phyloP scores from a whole-genome alignment of 371 early-diverging fungal genomes.

The Mucor irregularis region DNA sequence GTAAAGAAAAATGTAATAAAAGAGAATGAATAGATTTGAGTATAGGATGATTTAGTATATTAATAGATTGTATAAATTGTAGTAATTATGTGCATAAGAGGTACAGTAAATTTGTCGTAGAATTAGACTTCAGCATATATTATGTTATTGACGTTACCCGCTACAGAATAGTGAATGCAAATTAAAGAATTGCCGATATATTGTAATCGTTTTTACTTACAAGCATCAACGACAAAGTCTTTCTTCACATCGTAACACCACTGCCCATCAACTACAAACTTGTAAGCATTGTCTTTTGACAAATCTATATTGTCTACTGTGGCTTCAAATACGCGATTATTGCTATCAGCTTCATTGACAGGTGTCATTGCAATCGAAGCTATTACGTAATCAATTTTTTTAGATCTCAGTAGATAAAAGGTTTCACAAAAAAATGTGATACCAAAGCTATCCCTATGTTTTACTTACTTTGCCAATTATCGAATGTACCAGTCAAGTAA shows the following conservation, averaged over 20 bases:
- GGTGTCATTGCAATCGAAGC: constrained; percentile 9
- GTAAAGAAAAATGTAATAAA: neutral
- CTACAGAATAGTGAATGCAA: constrained; percentile 3
- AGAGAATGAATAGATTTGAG: too few relatives aligned
- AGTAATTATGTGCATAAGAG: too few relatives aligned
- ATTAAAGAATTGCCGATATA: neutral
- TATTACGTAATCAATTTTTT: neutral
- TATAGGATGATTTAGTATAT: too few relatives aligned
- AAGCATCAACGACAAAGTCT: constrained; percentile 1
- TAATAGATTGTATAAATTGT: neutral
- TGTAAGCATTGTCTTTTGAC: constrained; percentile 28
- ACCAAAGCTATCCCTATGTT: too few relatives aligned
- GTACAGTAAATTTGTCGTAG: too few relatives aligned
- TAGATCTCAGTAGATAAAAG: neutral
- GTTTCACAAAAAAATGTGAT: constrained; percentile 16
- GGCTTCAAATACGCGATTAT: neutral
- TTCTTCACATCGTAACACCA: constrained; percentile 42
- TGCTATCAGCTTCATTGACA: neutral
- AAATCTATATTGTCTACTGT: constrained; percentile 18
- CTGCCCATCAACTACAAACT: constrained; percentile 48
- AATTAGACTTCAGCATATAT: too few relatives aligned
- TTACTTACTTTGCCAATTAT: constrained; percentile 48
- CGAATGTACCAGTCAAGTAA: constrained; percentile 52
- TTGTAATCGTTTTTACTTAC: neutral
- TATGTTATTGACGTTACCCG: constrained; percentile 44